phyloP scores from a whole-genome alignment of 768 basidiomycete species.

The Agaricus subrufescens region DNA sequence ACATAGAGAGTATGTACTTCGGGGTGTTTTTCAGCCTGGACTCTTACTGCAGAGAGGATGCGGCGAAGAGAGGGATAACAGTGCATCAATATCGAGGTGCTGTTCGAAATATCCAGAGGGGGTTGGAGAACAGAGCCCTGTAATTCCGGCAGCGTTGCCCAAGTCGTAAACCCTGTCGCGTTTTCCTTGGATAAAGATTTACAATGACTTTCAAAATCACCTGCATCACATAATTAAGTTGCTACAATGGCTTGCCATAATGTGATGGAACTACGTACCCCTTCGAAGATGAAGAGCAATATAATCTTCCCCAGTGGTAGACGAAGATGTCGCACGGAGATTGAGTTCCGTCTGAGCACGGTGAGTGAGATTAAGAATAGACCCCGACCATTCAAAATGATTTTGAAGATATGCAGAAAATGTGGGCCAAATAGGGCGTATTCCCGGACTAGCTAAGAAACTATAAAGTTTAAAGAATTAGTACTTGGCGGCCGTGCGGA shows the following conservation, averaged over 20 bases:
- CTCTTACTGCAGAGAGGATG: slow-evolving; percentile 34
- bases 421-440: slow-evolving; percentile 33
- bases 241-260: not conserved
- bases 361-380: slow-evolving; percentile 27
- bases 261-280: slow-evolving; percentile 19
- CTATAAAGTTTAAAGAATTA: slow-evolving; percentile 14
- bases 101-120: slow-evolving; percentile 28
- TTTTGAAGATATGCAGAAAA: slow-evolving; percentile 5
- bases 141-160: slow-evolving; percentile 40
- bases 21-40: slow-evolving; percentile 28
- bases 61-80: slow-evolving; percentile 39
- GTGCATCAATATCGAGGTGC: slow-evolving; percentile 35
- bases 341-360: slow-evolving; percentile 29
- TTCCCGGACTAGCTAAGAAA: slow-evolving; percentile 33
- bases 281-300: slow-evolving; percentile 45
- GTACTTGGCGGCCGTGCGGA: not conserved
- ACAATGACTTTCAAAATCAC: slow-evolving; percentile 42
- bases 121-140: slow-evolving; percentile 26
- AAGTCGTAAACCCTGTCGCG: slow-evolving; percentile 39
- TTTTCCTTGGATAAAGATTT: slow-evolving; percentile 25
- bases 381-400: slow-evolving; percentile 38
- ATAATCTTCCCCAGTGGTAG: slow-evolving; percentile 29
- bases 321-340: slow-evolving; percentile 21
- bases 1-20: slow-evolving; percentile 35
- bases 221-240: slow-evolving; percentile 12